Base-by-base conservation (phyloP, 768 basidiomycete species). In the Xerocomellus intermedius region DNA sequence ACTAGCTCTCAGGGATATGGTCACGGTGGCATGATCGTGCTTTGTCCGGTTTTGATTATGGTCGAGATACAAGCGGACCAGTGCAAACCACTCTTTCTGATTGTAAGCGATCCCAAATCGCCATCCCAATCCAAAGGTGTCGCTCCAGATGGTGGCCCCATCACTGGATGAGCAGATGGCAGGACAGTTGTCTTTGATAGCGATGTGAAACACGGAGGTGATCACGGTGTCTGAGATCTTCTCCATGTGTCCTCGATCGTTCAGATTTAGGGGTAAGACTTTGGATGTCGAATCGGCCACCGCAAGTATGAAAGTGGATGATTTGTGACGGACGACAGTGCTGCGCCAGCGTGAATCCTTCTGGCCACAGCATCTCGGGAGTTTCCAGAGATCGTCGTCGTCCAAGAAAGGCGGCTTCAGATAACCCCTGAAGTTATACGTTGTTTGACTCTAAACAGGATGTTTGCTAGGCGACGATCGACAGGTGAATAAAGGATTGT, bases 41-140 rank as follows among this genome's bases (percentile, higher is more conserved):
- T 64, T 64, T 9, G 59, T 50, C 37, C 66, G 58, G 30, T 55
- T 50, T 37, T 54, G 55, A 19, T 61, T 64, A 19, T 68, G 67
- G n/a, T 70, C 66, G 17, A 68, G 64, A 41, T 64, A 52, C 24
- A 70, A 5, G 28, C 55, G 54, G 46, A 70, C 53, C 44, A 54
- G 64, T 33, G 64, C 42, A 44, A 68, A 66, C 64, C 69, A 66
- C 35, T 46, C 65, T 30, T 47, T 24, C 1, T 24, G 32, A 4
- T 52, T 60, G 64, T 52, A 60, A 2, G 69, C 45, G 24, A 69
- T 50, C 4, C 67, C 67, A 7, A 69, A 49, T 2, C 67, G 69
- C 69, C 67, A 69, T 3, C 67, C 67, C 9, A 69, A 6, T 0
- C 67, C 67, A 43, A 69, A 70, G 14, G 42, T 42, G 19, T 64